A percentile compares a stretch with the other conserved stretches of the same genome.
Conservation (phyloP, 1,284 basidiomycete genomes). For the Ganoderma boninense region DNA sequence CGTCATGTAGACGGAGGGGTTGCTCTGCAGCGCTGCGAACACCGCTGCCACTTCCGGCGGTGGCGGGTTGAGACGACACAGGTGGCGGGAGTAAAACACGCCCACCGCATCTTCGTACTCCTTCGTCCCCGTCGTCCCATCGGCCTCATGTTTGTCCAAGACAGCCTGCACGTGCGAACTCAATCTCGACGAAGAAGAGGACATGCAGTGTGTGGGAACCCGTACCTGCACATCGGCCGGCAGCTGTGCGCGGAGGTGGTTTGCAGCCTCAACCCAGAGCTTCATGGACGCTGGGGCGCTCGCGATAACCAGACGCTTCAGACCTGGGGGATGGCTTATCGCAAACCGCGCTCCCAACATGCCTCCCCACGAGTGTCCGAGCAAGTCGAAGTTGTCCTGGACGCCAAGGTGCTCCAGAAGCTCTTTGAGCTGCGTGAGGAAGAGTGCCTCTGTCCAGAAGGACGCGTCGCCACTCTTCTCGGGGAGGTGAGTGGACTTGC, state of each 20-base stretch:
- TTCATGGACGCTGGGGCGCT: conserved; percentile 41
- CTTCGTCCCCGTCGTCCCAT: conserved; percentile 50
- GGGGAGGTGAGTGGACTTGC: conserved; percentile 49
- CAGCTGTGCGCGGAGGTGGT: conserved; percentile 40
- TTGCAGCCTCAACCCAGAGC: conserved; percentile 44
- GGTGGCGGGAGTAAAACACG: conserved; percentile 51
- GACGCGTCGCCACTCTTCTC: conserved; percentile 42
- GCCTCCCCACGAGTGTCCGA: conserved; percentile 57
- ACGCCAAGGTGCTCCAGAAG: conserved; percentile 50
- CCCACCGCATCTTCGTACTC: conserved; percentile 54
- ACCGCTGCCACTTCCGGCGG: conserved; percentile 44
- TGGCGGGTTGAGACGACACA: conserved; percentile 55
- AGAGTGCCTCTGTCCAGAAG: conserved; percentile 59
- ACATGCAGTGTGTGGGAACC: neutral
- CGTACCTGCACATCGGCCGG: conserved; percentile 49
- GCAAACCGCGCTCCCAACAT: conserved; percentile 50
- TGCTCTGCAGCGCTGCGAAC: conserved; percentile 43
- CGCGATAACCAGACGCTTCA: conserved; percentile 49
- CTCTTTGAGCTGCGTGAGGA: conserved; percentile 58
- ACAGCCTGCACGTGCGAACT: conserved; percentile 35
- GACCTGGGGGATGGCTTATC: conserved; percentile 43
- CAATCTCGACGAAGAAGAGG: conserved; percentile 9
- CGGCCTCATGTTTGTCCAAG: conserved; percentile 55
- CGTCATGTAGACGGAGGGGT: conserved; percentile 57
- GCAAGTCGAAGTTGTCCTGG: conserved; percentile 47